Percentiles rank a stretch among this genome's conserved stretches.
Evolutionary conservation across 1,284 basidiomycete genomes (phyloP).

Genomic region (Takashimella tepidaria): DNA sequence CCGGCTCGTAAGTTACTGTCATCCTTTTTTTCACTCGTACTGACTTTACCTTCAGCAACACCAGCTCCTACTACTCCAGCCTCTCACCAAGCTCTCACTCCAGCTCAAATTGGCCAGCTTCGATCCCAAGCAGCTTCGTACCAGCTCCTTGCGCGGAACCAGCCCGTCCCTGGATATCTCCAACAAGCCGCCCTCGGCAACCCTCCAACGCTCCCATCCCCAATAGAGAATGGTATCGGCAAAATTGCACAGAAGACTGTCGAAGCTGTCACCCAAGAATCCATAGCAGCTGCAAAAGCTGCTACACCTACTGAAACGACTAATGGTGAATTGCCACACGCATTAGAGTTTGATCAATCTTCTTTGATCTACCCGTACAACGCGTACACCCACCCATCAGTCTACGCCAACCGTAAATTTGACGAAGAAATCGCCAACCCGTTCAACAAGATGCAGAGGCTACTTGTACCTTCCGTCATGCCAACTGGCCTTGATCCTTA

Average conservation of each 20-base stretch:
- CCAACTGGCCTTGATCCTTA: constrained; percentile 92
- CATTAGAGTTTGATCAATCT: constrained; percentile 69
- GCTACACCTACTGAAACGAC: constrained; percentile 23
- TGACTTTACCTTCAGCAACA: constrained; percentile 11
- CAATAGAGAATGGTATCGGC: constrained; percentile 23
- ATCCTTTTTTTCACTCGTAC: not conserved
- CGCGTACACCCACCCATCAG: constrained; percentile 81
- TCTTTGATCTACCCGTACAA: constrained; percentile 93
- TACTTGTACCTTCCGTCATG: constrained; percentile 82
- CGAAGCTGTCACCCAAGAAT: constrained; percentile 56
- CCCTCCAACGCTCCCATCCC: constrained; percentile 17
- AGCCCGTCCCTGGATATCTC: constrained; percentile 72
- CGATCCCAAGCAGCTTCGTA: constrained; percentile 86
- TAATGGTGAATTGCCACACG: constrained; percentile 29
- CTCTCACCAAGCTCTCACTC: constrained; percentile 57
- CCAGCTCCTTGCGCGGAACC: constrained; percentile 72
- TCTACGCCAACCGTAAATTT: constrained; percentile 59
- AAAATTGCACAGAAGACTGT: constrained; percentile 71
- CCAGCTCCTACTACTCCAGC: constrained; percentile 18
- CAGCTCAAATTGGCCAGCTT: constrained; percentile 76
- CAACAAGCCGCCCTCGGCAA: constrained; percentile 63
- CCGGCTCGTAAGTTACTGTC: not conserved
- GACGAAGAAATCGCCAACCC: constrained; percentile 46
- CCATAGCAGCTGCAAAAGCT: constrained; percentile 13
- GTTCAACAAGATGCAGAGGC: constrained; percentile 56